These are phyloP conservation scores for Venturia asperata DNA, from an alignment of 2,329 filamentous ascomycete genomes.

Conservation along the genomic window DNA sequence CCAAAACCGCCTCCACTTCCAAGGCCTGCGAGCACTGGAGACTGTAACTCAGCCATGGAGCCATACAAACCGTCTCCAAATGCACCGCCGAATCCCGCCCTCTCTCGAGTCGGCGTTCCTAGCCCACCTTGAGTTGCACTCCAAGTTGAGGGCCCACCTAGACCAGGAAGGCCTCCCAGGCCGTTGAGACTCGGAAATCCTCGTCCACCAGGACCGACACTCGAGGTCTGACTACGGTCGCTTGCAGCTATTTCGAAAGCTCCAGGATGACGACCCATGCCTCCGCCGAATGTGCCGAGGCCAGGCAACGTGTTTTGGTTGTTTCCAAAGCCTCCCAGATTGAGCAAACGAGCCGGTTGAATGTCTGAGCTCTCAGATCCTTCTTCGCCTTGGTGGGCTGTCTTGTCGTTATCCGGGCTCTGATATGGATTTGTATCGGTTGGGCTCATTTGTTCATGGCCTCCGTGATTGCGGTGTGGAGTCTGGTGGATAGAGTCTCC, in stretches of 20 bases:
- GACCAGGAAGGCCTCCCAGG: constrained; percentile 47
- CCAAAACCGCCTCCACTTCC: constrained; percentile 58
- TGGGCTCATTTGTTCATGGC: constrained; percentile 74
- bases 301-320: constrained; percentile 26
- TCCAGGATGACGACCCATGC: constrained; percentile 33
- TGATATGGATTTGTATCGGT: constrained; percentile 95
- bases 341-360: constrained; percentile 48
- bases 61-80: constrained; percentile 63
- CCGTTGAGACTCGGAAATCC: constrained; percentile 55
- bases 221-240: constrained; percentile 89
- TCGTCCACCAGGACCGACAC: constrained; percentile 65
- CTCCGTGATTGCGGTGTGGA: constrained; percentile 36
- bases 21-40: constrained; percentile 60
- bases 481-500: constrained; percentile 52
- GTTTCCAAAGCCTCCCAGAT: constrained; percentile 43
- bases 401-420: constrained; percentile 71
- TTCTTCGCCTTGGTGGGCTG: constrained; percentile 47
- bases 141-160: constrained; percentile 54
- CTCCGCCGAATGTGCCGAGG: constrained; percentile 29
- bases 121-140: constrained; percentile 64
- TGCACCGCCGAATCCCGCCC: constrained; percentile 39
- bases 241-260: constrained; percentile 57
- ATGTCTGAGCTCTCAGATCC: constrained; percentile 50
- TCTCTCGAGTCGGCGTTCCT: constrained; percentile 61
- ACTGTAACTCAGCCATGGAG: constrained; percentile 69